Evolutionary conservation across 495 filamentous ascomycete species (phyloP).

Genomic region (Neurospora tetrasperma): DNA sequence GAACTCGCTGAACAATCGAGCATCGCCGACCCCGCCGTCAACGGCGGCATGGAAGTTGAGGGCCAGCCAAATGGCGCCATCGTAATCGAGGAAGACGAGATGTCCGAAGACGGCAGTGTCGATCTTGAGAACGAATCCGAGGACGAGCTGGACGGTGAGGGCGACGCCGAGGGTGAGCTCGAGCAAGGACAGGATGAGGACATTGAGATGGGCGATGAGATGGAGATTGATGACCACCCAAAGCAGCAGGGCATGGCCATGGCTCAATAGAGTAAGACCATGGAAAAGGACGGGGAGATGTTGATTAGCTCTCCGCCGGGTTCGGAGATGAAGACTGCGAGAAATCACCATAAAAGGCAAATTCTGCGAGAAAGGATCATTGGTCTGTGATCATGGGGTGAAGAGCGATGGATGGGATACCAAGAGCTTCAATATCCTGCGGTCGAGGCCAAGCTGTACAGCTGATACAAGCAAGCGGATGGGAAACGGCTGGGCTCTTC

Average conservation of each 20-base stretch:
- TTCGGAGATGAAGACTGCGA: background rate
- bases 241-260: conserved; percentile 5
- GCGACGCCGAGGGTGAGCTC: conserved; percentile 62
- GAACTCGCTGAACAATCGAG: conserved; percentile 56
- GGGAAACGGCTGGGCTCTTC: background rate
- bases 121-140: conserved; percentile 89
- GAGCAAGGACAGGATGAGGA: conserved; percentile 50
- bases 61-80: conserved; percentile 30
- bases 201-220: conserved; percentile 77
- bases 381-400: background rate
- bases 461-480: background rate
- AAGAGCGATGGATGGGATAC: background rate
- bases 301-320: too few species aligned
- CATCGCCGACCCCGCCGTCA: conserved; percentile 37
- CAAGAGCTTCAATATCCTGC: background rate
- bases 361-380: background rate
- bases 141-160: conserved; percentile 77
- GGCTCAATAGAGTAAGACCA: conserved; percentile 1
- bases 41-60: conserved; percentile 37
- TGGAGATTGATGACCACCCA: conserved; percentile 7
- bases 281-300: background rate
- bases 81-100: conserved; percentile 56
- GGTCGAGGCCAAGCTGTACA: background rate
- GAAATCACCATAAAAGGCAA: background rate
- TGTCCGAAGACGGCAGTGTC: conserved; percentile 83